Percentiles rank a stretch among this genome's conserved stretches.
Conservation (phyloP, 495 filamentous ascomycete species). For the Rhizodiscina lignyota region DNA sequence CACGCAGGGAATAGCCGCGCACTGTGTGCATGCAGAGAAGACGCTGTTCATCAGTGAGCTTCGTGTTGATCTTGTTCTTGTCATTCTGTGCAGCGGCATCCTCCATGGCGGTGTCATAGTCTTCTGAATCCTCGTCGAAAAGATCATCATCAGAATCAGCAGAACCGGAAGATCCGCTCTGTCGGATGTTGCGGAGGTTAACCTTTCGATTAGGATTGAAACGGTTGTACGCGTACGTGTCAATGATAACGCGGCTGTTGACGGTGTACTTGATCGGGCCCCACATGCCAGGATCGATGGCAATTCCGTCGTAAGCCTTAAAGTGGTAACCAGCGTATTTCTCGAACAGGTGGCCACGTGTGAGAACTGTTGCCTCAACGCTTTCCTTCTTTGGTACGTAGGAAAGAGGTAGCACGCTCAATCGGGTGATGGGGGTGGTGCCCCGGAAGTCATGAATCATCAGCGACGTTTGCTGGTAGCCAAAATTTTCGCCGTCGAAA, state of each 20-base stretch:
- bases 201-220: slow-evolving; percentile 26
- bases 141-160: too few species aligned
- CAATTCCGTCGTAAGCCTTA: slow-evolving; percentile 39
- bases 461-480: slow-evolving; percentile 25
- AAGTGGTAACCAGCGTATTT: slow-evolving; percentile 42
- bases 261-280: slow-evolving; percentile 29
- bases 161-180: too few species aligned
- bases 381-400: slow-evolving; percentile 32
- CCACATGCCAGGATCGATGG: too few species aligned
- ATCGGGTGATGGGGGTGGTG: slow-evolving; percentile 34
- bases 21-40: slow-evolving; percentile 19
- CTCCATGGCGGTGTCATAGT: slow-evolving; percentile 21
- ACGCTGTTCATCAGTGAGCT: slow-evolving; percentile 19
- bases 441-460: slow-evolving; percentile 35
- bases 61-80: slow-evolving; percentile 10
- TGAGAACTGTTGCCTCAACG: slow-evolving; percentile 18
- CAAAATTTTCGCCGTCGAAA: slow-evolving; percentile 42
- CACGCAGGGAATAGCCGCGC: slow-evolving; percentile 27
- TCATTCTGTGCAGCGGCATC: slow-evolving; percentile 21
- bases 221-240: slow-evolving; percentile 26
- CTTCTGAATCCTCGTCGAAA: slow-evolving; percentile 14
- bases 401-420: slow-evolving; percentile 38
- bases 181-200: too few species aligned
- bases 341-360: slow-evolving; percentile 21
- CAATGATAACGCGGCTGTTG: slow-evolving; percentile 38